Percentiles rank a stretch among this genome's conserved stretches.
phyloP scores from a whole-genome alignment of 1,139 yeast genomes.

The Magnusiomyces fungicola region DNA sequence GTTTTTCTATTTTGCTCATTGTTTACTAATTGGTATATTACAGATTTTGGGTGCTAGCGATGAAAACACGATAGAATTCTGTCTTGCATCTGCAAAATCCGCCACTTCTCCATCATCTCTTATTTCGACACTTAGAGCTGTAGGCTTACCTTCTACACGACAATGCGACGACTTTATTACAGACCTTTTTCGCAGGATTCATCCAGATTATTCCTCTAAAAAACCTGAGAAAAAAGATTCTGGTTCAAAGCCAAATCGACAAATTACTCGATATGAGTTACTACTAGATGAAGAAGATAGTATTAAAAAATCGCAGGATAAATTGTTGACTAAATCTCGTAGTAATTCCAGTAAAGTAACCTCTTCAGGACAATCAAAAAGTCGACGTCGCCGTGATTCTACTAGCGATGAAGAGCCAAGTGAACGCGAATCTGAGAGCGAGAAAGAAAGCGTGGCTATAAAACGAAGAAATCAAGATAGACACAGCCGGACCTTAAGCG shows the following conservation, averaged over 20 bases:
- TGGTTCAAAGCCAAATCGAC: no score
- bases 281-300: slow-evolving; percentile 15
- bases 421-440: background rate
- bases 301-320: background rate
- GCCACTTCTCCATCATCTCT: slow-evolving; percentile 23
- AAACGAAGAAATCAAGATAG: slow-evolving; percentile 12
- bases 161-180: slow-evolving; percentile 23
- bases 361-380: background rate
- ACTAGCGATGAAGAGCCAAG: slow-evolving; percentile 7
- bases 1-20: background rate
- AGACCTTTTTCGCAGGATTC: slow-evolving; percentile 22
- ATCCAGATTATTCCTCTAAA: slow-evolving; percentile 7
- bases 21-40: background rate
- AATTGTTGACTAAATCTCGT: background rate
- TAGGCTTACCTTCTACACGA: slow-evolving; percentile 26
- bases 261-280: slow-evolving; percentile 12
- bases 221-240: slow-evolving; percentile 2
- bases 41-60: slow-evolving; percentile 27
- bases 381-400: background rate
- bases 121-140: slow-evolving; percentile 21
- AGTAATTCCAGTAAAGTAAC: background rate
- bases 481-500: no score
- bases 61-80: slow-evolving; percentile 27
- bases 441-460: slow-evolving; percentile 12
- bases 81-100: slow-evolving; percentile 27